Percentiles rank a stretch among this genome's conserved stretches.
phyloP scores from a whole-genome alignment of 1,284 basidiomycete genomes.

The Phlebopus sp. region DNA sequence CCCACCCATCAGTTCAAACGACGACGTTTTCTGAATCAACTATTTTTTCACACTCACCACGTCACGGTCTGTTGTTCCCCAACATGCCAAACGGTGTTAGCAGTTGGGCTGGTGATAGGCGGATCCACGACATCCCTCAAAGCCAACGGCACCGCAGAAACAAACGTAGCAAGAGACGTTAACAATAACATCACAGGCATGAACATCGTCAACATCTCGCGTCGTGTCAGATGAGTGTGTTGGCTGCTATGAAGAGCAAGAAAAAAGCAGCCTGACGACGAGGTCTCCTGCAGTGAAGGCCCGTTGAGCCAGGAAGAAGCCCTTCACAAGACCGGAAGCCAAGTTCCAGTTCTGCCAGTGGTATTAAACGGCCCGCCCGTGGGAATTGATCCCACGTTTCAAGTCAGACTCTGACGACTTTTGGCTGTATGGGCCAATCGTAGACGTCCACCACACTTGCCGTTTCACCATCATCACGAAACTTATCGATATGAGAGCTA shows the following conservation, averaged over 20 bases:
- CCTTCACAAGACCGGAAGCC: neutral
- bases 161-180: slow-evolving; percentile 12
- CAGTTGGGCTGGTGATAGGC: slow-evolving; percentile 53
- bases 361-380: neutral
- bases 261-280: slow-evolving; percentile 11
- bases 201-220: slow-evolving; percentile 19
- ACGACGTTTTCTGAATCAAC: neutral
- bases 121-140: slow-evolving; percentile 53
- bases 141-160: slow-evolving; percentile 36
- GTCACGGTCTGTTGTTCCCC: slow-evolving; percentile 53
- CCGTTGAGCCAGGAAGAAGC: neutral
- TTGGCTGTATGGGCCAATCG: too few relatives aligned
- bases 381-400: too few relatives aligned
- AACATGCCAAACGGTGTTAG: slow-evolving; percentile 50
- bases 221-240: neutral
- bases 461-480: too few relatives aligned
- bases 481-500: too few relatives aligned
- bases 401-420: too few relatives aligned
- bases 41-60: slow-evolving; percentile 42
- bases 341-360: neutral
- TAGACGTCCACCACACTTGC: too few relatives aligned
- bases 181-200: slow-evolving; percentile 15
- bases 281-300: neutral
- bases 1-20: neutral
- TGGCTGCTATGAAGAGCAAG: slow-evolving; percentile 16